Percentiles rank a stretch among this genome's conserved stretches.
These are phyloP conservation scores for Acacia acuminata DNA, from an alignment of 306 rosid genomes.

Conservation along the genomic window DNA sequence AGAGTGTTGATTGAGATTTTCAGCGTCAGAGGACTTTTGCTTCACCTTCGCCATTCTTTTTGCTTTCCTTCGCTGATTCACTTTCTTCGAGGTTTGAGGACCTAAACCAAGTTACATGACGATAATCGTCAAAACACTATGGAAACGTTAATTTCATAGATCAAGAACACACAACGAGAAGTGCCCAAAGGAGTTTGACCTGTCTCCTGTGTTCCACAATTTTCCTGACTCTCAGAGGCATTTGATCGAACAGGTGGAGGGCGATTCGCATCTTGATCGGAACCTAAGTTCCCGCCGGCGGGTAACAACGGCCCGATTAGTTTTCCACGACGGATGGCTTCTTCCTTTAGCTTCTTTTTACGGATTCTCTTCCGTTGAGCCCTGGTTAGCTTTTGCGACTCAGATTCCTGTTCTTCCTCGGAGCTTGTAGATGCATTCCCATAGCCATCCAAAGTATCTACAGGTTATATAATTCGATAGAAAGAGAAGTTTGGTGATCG, in stretches of 20 bases:
- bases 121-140: background rate
- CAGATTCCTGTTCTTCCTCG: slow-evolving; percentile 33
- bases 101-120: slow-evolving; percentile 35
- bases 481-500: background rate
- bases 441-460: slow-evolving; percentile 28
- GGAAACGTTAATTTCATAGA: background rate
- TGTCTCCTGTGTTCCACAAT: slow-evolving; percentile 10
- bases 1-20: slow-evolving; percentile 24
- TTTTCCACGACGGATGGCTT: slow-evolving; percentile 49
- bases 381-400: slow-evolving; percentile 47
- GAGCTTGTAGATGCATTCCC: slow-evolving; percentile 38
- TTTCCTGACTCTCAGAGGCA: slow-evolving; percentile 34
- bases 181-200: background rate
- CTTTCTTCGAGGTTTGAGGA: slow-evolving; percentile 29
- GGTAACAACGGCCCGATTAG: slow-evolving; percentile 67
- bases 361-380: slow-evolving; percentile 75
- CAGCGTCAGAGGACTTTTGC: slow-evolving; percentile 14
- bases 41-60: slow-evolving; percentile 50
- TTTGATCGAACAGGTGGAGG: slow-evolving; percentile 45
- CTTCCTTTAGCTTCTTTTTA: slow-evolving; percentile 62
- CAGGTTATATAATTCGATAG: background rate
- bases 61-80: slow-evolving; percentile 59
- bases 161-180: background rate
- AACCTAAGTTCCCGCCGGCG: background rate
- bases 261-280: slow-evolving; percentile 16